Evolutionary conservation across 768 basidiomycete genomes (phyloP).

Genomic region (Phaffia tasmanica): DNA sequence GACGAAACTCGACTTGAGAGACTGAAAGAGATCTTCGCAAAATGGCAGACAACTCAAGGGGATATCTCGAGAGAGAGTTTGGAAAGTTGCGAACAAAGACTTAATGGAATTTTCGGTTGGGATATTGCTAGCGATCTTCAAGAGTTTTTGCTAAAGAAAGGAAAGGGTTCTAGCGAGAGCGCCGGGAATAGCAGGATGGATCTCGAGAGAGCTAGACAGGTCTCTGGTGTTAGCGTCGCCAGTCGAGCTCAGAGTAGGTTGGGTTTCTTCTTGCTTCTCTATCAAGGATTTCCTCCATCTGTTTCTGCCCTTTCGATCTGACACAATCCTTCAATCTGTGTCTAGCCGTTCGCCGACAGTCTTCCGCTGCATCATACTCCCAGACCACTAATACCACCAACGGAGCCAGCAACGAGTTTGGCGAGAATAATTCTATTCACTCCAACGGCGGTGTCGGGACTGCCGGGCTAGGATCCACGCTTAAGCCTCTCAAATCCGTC

Average conservation of each 20-base stretch:
- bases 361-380: slow-evolving; percentile 9
- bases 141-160: slow-evolving; percentile 27
- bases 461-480: slow-evolving; percentile 6
- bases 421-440: neutral
- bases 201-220: neutral
- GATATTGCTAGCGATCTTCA: slow-evolving; percentile 36
- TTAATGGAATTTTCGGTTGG: slow-evolving; percentile 33
- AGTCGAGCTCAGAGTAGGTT: neutral
- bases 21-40: slow-evolving; percentile 36
- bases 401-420: neutral
- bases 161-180: neutral
- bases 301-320: neutral
- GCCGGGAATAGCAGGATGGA: neutral
- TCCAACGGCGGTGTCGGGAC: slow-evolving; percentile 1
- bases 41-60: slow-evolving; percentile 35
- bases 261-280: neutral
- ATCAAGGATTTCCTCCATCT: neutral
- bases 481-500: slow-evolving; percentile 25
- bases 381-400: neutral
- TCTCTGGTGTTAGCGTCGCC: slow-evolving; percentile 8
- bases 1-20: slow-evolving; percentile 33
- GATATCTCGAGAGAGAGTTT: slow-evolving; percentile 34
- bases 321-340: too few species aligned
- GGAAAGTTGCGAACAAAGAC: slow-evolving; percentile 33
- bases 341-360: slow-evolving; percentile 16